Evolutionary conservation across 352 stramenopile genomes (phyloP).

Genomic region (Phytophthora rubi): DNA sequence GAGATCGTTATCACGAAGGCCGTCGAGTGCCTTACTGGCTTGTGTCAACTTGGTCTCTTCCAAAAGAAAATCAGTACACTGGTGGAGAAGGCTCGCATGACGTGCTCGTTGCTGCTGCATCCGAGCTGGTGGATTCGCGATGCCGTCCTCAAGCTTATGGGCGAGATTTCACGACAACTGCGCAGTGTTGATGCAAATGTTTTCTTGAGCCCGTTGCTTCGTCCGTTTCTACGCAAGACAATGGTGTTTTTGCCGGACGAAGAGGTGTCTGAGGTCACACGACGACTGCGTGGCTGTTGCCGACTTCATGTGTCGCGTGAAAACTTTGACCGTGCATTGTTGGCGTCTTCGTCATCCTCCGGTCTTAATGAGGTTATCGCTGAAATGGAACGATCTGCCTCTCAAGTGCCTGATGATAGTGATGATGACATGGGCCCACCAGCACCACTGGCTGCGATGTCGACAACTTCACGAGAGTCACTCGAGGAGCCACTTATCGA

Average conservation of each 20-base stretch:
- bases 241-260: conserved; percentile 83
- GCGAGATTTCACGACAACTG: conserved; percentile 84
- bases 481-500: conserved; percentile 34
- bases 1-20: conserved; percentile 96
- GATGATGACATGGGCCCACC: conserved; percentile 34
- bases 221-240: conserved; percentile 88
- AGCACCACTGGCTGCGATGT: conserved; percentile 26
- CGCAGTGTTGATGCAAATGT: conserved; percentile 92
- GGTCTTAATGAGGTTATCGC: conserved; percentile 56
- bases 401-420: conserved; percentile 36
- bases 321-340: conserved; percentile 82
- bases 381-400: conserved; percentile 58
- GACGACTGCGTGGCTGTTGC: conserved; percentile 67
- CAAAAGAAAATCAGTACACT: conserved; percentile 82
- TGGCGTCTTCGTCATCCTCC: conserved; percentile 63
- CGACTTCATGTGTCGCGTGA: conserved; percentile 80
- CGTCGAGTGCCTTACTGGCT: conserved; percentile 89
- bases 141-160: conserved; percentile 87
- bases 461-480: conserved; percentile 35
- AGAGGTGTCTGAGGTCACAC: conserved; percentile 55
- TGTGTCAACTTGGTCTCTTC: conserved; percentile 94
- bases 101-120: conserved; percentile 85
- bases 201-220: conserved; percentile 90
- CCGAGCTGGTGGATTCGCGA: conserved; percentile 91
- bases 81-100: conserved; percentile 86